Base-by-base conservation (phyloP, 768 basidiomycete species). In the Rhodotorula sphaerocarpa region DNA sequence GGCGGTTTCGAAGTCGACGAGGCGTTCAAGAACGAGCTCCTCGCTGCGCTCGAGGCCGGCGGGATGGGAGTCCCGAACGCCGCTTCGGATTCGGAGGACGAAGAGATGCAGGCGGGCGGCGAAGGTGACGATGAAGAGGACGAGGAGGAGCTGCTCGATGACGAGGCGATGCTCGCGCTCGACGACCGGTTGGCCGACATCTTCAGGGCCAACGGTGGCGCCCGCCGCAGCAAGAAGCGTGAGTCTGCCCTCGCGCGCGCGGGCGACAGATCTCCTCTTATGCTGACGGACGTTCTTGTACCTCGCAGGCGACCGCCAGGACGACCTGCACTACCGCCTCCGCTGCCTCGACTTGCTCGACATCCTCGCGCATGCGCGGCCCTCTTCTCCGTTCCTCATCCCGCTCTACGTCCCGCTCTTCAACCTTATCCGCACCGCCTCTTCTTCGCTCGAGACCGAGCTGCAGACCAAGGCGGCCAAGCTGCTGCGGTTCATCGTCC, bases 121-220 rank as follows among this genome's bases (percentile, higher is more conserved):
- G 50, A 83, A 39, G 80, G 80, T 11, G 66, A 47, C 5, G 82
- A 82, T 14, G 75, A 75, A 27, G 70, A 71, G 34, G 74, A 63
- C 27, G 70, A 70, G 46, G 71, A 72, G 54, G 71, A 71, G 51
- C 77, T 85, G 33, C 86, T 93, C 85, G 87, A 95, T 73, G 93
- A 99, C 73, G 92, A 97, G 30, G 89, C 95, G 76, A 99, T 99
- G 93, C 84, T 97, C 80, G 87, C 86, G 39, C 83, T 97, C 31
- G 93, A 99, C 72, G 87, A 88, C 52, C 86, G 93, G 73, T 82
- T 99, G 11, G 89, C 88, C 7, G 82, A 85, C 55, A 84, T 90
- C 34, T 93, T 99, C 81, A 81, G 82, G 61, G 79, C 84, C 34
- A 82, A 83, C 63, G 77, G 81, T 28, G 79, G 79, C 59, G 83